Conservation (phyloP, 2,329 filamentous ascomycete species). For the Amesomyces nigricolor region DNA sequence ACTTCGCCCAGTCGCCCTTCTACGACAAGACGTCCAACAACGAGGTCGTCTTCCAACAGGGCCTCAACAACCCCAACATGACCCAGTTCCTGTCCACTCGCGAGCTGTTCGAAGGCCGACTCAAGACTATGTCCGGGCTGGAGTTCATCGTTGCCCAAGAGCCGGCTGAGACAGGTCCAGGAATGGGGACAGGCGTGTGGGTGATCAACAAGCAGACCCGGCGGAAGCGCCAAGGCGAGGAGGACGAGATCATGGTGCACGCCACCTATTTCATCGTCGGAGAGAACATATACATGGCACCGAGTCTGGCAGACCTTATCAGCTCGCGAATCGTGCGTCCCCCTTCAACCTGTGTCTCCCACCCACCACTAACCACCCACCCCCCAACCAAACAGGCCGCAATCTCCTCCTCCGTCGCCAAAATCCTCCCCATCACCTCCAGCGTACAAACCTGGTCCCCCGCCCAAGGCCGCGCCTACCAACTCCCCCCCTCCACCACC, state of each 20-base stretch:
- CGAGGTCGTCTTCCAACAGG: slow-evolving; percentile 56
- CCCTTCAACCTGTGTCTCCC: background rate
- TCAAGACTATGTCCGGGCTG: slow-evolving; percentile 59
- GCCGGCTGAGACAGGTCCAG: slow-evolving; percentile 56
- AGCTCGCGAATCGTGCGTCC: slow-evolving; percentile 50
- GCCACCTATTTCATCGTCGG: slow-evolving; percentile 60
- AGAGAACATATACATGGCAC: slow-evolving; percentile 63
- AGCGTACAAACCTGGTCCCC: slow-evolving; percentile 51
- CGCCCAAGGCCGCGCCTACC: slow-evolving; percentile 48
- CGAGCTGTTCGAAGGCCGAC: slow-evolving; percentile 56
- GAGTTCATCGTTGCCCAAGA: slow-evolving; percentile 63
- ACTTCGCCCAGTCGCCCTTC: slow-evolving; percentile 63
- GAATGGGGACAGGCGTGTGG: slow-evolving; percentile 60
- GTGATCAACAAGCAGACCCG: slow-evolving; percentile 64
- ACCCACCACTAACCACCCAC: background rate
- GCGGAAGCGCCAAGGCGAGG: slow-evolving; percentile 47
- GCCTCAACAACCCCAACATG: slow-evolving; percentile 56
- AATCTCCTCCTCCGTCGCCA: slow-evolving; percentile 50
- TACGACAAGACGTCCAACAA: slow-evolving; percentile 65
- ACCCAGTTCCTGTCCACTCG: slow-evolving; percentile 53
- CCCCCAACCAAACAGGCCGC: slow-evolving; percentile 38
- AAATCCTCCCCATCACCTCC: slow-evolving; percentile 46
- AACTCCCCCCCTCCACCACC: slow-evolving; percentile 32
- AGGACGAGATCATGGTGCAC: slow-evolving; percentile 56
- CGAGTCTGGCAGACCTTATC: slow-evolving; percentile 54